A percentile compares a stretch with the other conserved stretches of the same genome.
Evolutionary conservation across 441 rosid species (phyloP).

Genomic region (Sinapis alba): DNA sequence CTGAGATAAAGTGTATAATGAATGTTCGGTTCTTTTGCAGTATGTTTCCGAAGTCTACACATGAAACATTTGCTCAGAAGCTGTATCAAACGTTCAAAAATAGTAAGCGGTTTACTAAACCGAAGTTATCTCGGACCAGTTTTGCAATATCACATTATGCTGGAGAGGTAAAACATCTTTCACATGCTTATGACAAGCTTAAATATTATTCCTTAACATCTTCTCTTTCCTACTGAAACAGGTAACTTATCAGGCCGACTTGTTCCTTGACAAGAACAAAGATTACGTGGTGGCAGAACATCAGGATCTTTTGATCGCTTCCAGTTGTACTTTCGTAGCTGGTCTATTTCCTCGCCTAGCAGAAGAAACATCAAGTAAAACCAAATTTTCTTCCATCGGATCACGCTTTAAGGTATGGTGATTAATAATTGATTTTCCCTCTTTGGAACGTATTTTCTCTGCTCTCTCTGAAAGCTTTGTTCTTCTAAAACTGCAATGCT

Average conservation of each 20-base stretch:
- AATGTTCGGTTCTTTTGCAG: conserved; percentile 51
- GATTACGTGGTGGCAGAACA: conserved; percentile 99
- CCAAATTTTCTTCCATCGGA: conserved; percentile 99
- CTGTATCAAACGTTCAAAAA: conserved; percentile 96
- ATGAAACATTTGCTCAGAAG: conserved; percentile 99
- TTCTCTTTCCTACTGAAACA: conserved; percentile 37
- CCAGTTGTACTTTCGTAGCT: conserved; percentile 80
- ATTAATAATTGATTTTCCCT: neutral
- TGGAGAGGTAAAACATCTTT: conserved; percentile 78
- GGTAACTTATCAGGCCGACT: conserved; percentile 95
- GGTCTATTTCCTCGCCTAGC: conserved; percentile 91
- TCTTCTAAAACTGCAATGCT: neutral
- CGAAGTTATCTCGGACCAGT: conserved; percentile 98
- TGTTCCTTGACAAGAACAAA: conserved; percentile 98
- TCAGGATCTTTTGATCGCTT: conserved; percentile 91
- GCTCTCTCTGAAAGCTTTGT: conserved; percentile 17
- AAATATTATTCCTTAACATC: conserved; percentile 23
- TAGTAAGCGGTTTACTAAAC: conserved; percentile 94
- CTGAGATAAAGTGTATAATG: conserved; percentile 33
- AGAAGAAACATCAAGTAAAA: conserved; percentile 94
- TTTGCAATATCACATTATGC: conserved; percentile 98
- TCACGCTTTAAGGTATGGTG: conserved; percentile 90
- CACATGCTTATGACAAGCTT: conserved; percentile 26
- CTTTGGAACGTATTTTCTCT: neutral
- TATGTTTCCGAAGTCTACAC: conserved; percentile 99